Percentiles rank a stretch among this genome's conserved stretches.
These are phyloP conservation scores for Actinomortierella wolfii DNA, from an alignment of 371 early-diverging fungal species.

Conservation along the genomic window DNA sequence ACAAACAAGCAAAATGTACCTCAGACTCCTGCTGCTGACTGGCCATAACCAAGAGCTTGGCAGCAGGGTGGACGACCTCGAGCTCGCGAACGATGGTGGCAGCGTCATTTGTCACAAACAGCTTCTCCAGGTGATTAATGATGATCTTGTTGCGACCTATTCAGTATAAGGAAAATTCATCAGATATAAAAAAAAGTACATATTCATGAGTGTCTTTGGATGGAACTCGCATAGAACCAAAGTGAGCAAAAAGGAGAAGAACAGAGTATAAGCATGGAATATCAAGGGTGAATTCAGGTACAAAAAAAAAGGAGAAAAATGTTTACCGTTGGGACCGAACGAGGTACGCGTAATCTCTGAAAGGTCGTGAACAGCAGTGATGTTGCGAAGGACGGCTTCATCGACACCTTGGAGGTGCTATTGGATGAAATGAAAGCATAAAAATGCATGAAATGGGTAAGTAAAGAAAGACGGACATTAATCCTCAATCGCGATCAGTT, in stretches of 20 bases:
- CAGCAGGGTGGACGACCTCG: constrained; percentile 99
- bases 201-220: no score
- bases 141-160: constrained; percentile 99
- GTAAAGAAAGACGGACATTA: background rate
- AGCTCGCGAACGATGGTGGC: constrained; percentile 99
- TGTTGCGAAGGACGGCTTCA: constrained; percentile 95
- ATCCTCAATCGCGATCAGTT: no score
- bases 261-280: no score
- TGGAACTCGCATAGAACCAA: background rate
- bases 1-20: constrained; percentile 49
- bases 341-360: constrained; percentile 93
- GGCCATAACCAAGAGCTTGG: constrained; percentile 95
- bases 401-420: constrained; percentile 95
- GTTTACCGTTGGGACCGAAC: constrained; percentile 93
- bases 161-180: background rate
- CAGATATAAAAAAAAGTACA: background rate
- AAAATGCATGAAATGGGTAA: constrained; percentile 1
- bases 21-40: constrained; percentile 98
- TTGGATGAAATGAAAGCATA: background rate
- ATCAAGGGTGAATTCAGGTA: no score
- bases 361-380: constrained; percentile 91
- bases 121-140: constrained; percentile 96
- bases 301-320: background rate
- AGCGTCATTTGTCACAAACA: constrained; percentile 99
- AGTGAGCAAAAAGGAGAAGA: no score